phyloP scores from a whole-genome alignment of 805 yeast species.

The Sugiyamaella lignohabitans region DNA sequence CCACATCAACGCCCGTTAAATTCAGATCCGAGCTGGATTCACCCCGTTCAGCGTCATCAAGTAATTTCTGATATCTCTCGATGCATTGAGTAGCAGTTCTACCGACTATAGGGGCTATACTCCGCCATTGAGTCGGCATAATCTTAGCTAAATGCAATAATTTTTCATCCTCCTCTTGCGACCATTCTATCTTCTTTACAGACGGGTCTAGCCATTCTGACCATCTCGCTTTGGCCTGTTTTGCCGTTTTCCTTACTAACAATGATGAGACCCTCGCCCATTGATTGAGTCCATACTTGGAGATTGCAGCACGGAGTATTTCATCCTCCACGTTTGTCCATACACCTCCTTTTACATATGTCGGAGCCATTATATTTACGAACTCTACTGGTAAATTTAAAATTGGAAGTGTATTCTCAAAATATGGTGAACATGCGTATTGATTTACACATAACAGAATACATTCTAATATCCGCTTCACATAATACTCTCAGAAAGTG shows the following conservation, averaged over 20 bases:
- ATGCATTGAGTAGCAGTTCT: constrained; percentile 83
- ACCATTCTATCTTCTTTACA: constrained; percentile 61
- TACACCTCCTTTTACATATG: constrained; percentile 78
- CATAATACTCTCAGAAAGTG: no score
- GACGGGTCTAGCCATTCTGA: constrained; percentile 76
- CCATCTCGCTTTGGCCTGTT: constrained; percentile 93
- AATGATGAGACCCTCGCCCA: constrained; percentile 92
- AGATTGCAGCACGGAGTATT: constrained; percentile 80
- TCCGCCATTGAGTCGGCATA: constrained; percentile 91
- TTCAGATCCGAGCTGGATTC: constrained; percentile 30
- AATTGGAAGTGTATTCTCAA: no score
- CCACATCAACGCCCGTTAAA: constrained; percentile 45
- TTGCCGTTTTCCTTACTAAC: constrained; percentile 76
- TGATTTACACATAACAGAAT: no score
- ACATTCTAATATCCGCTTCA: no score
- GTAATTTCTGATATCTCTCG: constrained; percentile 69
- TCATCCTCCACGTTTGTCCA: constrained; percentile 88
- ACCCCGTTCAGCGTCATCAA: constrained; percentile 45
- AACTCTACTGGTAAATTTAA: neutral
- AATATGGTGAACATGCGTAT: no score
- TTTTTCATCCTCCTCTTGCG: constrained; percentile 67
- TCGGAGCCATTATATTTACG: constrained; percentile 18
- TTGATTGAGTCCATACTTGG: constrained; percentile 89
- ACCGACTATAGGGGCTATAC: constrained; percentile 74
- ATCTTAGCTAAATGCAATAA: constrained; percentile 58